Percentiles rank a stretch among this genome's conserved stretches.
Evolutionary conservation across 108 stramenopile species (phyloP).

Genomic region (Pseudonitzschia multistriata): DNA sequence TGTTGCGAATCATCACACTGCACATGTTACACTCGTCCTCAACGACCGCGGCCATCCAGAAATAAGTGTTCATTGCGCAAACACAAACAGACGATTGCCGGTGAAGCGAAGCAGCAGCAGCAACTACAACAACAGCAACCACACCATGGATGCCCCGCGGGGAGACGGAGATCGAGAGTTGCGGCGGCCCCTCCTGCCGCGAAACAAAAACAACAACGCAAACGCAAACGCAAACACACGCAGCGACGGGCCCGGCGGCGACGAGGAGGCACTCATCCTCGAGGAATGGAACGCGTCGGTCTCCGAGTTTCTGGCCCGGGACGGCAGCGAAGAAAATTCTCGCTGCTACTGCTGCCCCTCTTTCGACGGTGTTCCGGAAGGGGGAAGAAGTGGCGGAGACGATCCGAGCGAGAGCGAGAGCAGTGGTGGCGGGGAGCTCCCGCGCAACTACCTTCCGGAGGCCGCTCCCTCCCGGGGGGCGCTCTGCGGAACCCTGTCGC

Average conservation of each 20-base stretch:
- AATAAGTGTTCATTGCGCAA: no score
- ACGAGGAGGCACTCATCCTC: not conserved
- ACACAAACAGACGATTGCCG: no score
- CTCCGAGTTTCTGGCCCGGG: not conserved
- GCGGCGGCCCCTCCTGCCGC: not conserved
- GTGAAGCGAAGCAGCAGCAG: no score
- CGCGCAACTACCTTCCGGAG: no score
- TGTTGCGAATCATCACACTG: no score
- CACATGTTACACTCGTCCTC: no score
- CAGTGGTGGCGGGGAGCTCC: not conserved
- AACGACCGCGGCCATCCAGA: no score
- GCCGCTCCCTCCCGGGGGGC: not conserved
- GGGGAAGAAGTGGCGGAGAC: not conserved
- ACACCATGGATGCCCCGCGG: no score
- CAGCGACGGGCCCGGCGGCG: not conserved
- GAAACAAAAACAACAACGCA: not conserved
- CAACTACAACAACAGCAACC: no score
- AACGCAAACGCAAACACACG: not conserved
- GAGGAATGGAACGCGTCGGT: slow-evolving; percentile 3
- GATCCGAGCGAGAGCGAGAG: not conserved
- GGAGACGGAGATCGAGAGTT: not conserved
- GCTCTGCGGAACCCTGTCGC: not conserved
- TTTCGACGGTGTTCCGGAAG: not conserved
- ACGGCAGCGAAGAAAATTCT: not conserved
- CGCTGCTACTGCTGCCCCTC: not conserved